phyloP scores from a whole-genome alignment of 768 basidiomycete species.

The Leccinum disarticulatum region DNA sequence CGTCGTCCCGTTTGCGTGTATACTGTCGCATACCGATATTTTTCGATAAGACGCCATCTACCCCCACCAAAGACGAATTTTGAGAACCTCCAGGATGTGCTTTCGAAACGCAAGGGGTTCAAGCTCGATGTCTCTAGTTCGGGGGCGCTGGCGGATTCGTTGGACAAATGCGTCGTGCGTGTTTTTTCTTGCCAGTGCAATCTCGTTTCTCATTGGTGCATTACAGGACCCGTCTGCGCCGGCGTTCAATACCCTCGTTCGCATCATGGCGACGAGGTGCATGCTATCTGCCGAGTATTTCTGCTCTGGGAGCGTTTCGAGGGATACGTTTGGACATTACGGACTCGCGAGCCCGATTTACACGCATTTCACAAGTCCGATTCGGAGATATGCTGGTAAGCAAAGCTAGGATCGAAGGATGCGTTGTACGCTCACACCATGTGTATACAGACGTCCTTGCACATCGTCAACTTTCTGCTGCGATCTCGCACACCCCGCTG shows the following conservation, averaged over 20 bases:
- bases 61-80: constrained; percentile 93
- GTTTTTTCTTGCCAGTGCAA: constrained; percentile 1
- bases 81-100: constrained; percentile 91
- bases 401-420: neutral
- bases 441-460: constrained; percentile 76
- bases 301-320: constrained; percentile 89
- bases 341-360: constrained; percentile 97
- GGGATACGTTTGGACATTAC: constrained; percentile 94
- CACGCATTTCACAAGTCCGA: constrained; percentile 98
- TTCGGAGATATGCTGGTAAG: constrained; percentile 88
- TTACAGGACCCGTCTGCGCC: constrained; percentile 76
- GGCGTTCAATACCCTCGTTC: constrained; percentile 94
- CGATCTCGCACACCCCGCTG: constrained; percentile 79
- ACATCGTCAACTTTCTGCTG: constrained; percentile 90
- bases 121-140: constrained; percentile 89
- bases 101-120: constrained; percentile 81
- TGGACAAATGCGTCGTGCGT: constrained; percentile 85
- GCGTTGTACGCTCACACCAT: neutral
- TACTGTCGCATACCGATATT: constrained; percentile 6
- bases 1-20: neutral
- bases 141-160: constrained; percentile 80
- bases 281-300: constrained; percentile 99
- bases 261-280: constrained; percentile 98
- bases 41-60: constrained; percentile 25
- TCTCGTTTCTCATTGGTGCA: constrained; percentile 1